Base-by-base conservation (phyloP, 2,329 filamentous ascomycete genomes). In the Cercospora sesami region DNA sequence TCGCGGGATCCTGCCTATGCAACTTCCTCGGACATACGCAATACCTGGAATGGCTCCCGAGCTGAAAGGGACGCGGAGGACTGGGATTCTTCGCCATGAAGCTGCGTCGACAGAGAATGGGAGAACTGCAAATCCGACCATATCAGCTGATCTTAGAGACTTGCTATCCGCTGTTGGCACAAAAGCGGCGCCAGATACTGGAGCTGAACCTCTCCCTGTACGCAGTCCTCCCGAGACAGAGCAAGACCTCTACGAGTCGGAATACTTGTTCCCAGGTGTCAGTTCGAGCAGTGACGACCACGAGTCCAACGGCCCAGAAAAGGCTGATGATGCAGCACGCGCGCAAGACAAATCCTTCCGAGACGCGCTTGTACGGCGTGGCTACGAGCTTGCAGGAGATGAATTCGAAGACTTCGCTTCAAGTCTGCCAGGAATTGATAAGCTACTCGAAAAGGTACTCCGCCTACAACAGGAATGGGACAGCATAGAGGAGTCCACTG, bases 161-260 rank as follows among this genome's bases (percentile, higher is more conserved):
- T 31, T 73, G 55, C 31, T 71, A 23, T 58, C 55, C 33, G 70
- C 68, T 31, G 61, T 73, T 3, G 70, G 68, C 0, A 72, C 68
- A 1, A 69, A 67, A 51, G 68, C 68, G 3, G 72, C 68, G 6
- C 33, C 67, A 16, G 66, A 66, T 2, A 65, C 33, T 39, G 71
- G 66, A 60, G 63, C 65, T 10, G 63, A 65, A 18, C 65, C 67
- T 16, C 18, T 64, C n/a, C 66, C 62, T 12, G 45, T 65, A 14
- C 57, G 36, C 9, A 10, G 58, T 21, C 14, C 28, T 26, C 70
- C 73, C 4, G 68, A 67, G 21, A 85, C 82, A 0, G 86, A 88
- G 71, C 75, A 86, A 63, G 85, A 86, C 64, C 72, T 84, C 6
- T 87, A 87, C 68, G 83, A 87, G 10, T 60, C 63, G 7, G 16